A percentile compares a stretch with the other conserved stretches of the same genome.
Conservation (phyloP, 768 basidiomycete species). For the Boletus speciosus region DNA sequence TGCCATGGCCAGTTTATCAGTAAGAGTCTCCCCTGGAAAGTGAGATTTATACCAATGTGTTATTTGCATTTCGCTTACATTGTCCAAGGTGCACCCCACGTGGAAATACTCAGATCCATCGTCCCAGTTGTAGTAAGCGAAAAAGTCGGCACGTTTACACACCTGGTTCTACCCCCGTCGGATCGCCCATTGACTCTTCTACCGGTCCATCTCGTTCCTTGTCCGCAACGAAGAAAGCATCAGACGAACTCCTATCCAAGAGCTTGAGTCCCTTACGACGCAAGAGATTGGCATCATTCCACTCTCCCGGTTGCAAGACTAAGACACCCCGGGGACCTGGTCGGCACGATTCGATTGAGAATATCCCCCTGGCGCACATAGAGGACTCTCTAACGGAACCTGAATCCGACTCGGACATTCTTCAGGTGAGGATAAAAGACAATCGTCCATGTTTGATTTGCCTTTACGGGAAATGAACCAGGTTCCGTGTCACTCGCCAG, state of each 20-base stretch:
- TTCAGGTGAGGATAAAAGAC: slow-evolving; percentile 7
- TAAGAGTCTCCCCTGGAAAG: slow-evolving; percentile 7
- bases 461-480: background rate
- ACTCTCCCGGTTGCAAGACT: slow-evolving; percentile 3
- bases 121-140: background rate
- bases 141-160: background rate
- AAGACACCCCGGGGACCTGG: background rate
- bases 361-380: slow-evolving; percentile 1
- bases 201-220: background rate
- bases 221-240: background rate
- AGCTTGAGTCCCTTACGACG: background rate
- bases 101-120: background rate
- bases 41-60: slow-evolving; percentile 5
- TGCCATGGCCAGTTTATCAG: background rate
- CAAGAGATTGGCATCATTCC: background rate
- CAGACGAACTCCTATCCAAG: background rate
- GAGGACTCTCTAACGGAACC: slow-evolving; percentile 32
- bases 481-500: background rate
- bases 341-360: slow-evolving; percentile 4
- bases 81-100: background rate
- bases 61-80: slow-evolving; percentile 9
- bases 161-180: slow-evolving; percentile 2
- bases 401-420: slow-evolving; percentile 25
- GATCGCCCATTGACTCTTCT: slow-evolving; percentile 1
- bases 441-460: background rate